Evolutionary conservation across 352 stramenopile genomes (phyloP).

Genomic region (Aphanomyces cochlioides): DNA sequence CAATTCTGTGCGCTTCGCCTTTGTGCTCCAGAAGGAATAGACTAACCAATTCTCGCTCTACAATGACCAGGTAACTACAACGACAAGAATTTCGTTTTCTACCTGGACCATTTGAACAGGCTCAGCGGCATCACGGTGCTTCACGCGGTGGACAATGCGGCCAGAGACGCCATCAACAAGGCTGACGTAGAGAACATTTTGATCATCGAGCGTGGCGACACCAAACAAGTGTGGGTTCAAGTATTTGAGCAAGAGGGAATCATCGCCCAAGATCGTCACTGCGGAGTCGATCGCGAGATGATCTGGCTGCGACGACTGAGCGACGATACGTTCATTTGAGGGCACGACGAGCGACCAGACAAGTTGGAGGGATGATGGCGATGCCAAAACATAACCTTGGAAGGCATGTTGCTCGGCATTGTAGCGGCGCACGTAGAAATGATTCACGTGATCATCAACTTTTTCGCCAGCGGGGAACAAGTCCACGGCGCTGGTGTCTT

Average conservation of each 20-base stretch:
- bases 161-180: slow-evolving; percentile 94
- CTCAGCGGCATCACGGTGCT: slow-evolving; percentile 71
- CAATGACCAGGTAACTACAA: not conserved
- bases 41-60: slow-evolving; percentile 96
- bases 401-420: slow-evolving; percentile 46
- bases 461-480: slow-evolving; percentile 52
- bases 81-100: slow-evolving; percentile 24
- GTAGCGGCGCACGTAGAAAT: slow-evolving; percentile 83
- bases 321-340: slow-evolving; percentile 50
- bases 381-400: slow-evolving; percentile 50
- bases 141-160: slow-evolving; percentile 89
- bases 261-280: slow-evolving; percentile 89
- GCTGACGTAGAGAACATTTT: slow-evolving; percentile 80
- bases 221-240: slow-evolving; percentile 95
- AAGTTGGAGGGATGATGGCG: slow-evolving; percentile 42
- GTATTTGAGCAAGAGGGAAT: slow-evolving; percentile 97
- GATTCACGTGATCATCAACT: slow-evolving; percentile 27
- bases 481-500: slow-evolving; percentile 48
- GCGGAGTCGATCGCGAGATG: slow-evolving; percentile 64
- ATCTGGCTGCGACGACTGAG: slow-evolving; percentile 57
- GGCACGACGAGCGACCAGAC: slow-evolving; percentile 72
- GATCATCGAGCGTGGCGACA: slow-evolving; percentile 77
- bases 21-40: slow-evolving; percentile 95
- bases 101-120: slow-evolving; percentile 70
- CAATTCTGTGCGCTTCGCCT: slow-evolving; percentile 79